phyloP scores from a whole-genome alignment of 2,329 filamentous ascomycete species.

The Fusarium zealandicum region DNA sequence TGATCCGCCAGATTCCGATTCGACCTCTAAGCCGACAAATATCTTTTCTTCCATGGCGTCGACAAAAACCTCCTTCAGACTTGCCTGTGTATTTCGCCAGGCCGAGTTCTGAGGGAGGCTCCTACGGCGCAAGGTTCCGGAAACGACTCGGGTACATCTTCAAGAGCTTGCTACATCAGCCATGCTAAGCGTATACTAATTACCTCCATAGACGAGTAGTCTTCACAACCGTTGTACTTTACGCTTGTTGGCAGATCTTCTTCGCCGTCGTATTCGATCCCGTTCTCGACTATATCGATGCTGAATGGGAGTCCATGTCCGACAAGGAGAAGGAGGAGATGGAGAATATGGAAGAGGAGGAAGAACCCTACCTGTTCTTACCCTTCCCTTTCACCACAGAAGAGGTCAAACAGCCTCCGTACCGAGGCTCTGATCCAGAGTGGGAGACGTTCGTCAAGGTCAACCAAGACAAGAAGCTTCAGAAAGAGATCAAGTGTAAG shows the following conservation, averaged over 20 bases:
- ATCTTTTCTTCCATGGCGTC: constrained; percentile 47
- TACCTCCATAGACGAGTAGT: constrained; percentile 36
- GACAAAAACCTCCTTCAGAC: constrained; percentile 23
- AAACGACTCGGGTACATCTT: constrained; percentile 42
- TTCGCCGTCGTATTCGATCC: constrained; percentile 55
- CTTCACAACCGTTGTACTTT: constrained; percentile 45
- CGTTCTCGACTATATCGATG: constrained; percentile 52
- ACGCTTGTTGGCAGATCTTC: constrained; percentile 55
- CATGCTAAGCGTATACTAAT: constrained; percentile 17
- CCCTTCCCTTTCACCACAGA: constrained; percentile 67
- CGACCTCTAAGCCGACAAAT: constrained; percentile 39
- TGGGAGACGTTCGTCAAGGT: constrained; percentile 67
- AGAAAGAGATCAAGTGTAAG: constrained; percentile 57
- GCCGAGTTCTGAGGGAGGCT: constrained; percentile 2
- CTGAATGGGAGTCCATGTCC: constrained; percentile 51
- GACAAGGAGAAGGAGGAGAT: constrained; percentile 54
- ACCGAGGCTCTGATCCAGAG: constrained; percentile 66
- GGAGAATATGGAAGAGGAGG: constrained; percentile 43
- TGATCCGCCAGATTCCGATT: constrained; percentile 33
- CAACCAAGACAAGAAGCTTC: constrained; percentile 59
- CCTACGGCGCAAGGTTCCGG: constrained; percentile 32
- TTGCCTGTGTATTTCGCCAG: constrained; percentile 47
- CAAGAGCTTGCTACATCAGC: not conserved
- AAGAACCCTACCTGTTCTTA: constrained; percentile 61
- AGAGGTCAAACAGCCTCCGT: constrained; percentile 56